Percentiles rank a stretch among this genome's conserved stretches.
These are phyloP conservation scores for Candida orba DNA, from an alignment of 805 yeast genomes.

Conservation along the genomic window DNA sequence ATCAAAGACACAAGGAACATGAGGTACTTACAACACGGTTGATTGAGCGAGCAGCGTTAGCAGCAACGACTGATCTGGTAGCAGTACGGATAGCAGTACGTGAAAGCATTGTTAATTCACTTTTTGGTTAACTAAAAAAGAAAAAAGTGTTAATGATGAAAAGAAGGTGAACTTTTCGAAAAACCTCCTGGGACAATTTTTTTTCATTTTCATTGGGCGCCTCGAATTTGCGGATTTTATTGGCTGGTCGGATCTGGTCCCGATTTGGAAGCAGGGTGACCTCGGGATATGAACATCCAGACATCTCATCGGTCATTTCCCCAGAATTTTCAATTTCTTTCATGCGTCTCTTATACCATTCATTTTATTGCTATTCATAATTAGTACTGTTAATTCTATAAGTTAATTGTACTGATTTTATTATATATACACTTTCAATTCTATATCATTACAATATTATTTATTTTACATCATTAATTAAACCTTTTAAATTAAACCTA, in stretches of 20 bases:
- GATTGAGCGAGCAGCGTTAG: conserved; percentile 36
- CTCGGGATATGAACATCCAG: no score
- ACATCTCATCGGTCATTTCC: no score
- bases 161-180: conserved; percentile 14
- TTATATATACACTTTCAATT: no score
- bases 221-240: conserved; percentile 1
- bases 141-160: conserved; percentile 5
- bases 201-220: conserved; percentile 18
- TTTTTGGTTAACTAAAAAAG: conserved; percentile 2
- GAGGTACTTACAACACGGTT: conserved; percentile 33
- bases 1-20: not conserved
- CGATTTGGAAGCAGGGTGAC: no score
- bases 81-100: conserved; percentile 84
- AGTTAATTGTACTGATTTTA: no score
- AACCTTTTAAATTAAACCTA: no score
- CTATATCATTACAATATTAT: no score
- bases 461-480: no score
- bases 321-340: no score
- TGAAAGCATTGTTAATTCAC: conserved; percentile 53
- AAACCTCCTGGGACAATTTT: conserved; percentile 14
- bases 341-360: no score
- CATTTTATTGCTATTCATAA: no score
- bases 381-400: no score
- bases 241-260: not conserved
- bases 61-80: conserved; percentile 68